Conservation (phyloP, 441 rosid genomes). For the Euphorbia neoarborescens region DNA sequence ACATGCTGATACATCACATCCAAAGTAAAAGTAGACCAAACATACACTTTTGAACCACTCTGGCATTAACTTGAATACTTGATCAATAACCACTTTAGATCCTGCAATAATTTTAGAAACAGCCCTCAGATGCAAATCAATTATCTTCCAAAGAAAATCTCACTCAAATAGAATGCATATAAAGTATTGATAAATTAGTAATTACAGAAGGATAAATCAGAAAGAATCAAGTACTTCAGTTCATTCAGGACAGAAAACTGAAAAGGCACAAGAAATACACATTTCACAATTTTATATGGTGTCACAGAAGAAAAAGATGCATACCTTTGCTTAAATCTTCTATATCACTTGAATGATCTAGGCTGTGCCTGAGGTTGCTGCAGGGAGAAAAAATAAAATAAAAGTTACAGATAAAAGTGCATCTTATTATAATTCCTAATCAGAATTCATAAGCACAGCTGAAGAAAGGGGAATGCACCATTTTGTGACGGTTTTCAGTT, state of each 20-base stretch:
- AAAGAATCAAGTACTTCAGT: slow-evolving; percentile 1
- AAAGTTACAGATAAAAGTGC: slow-evolving; percentile 13
- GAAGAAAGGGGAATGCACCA: background rate
- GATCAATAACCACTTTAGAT: slow-evolving; percentile 49
- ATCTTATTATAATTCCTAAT: slow-evolving; percentile 10
- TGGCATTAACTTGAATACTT: slow-evolving; percentile 54
- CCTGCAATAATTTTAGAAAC: slow-evolving; percentile 38
- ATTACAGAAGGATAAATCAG: slow-evolving; percentile 5
- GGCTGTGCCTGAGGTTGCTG: slow-evolving; percentile 49
- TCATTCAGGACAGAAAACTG: background rate
- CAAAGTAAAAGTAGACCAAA: slow-evolving; percentile 10
- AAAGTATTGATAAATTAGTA: background rate
- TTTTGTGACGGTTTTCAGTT: background rate
- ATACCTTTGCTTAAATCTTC: slow-evolving; percentile 40
- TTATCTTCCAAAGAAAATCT: slow-evolving; percentile 13
- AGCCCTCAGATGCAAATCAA: slow-evolving; percentile 17
- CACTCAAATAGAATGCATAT: background rate
- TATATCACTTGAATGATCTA: slow-evolving; percentile 29
- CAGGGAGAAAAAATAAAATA: slow-evolving; percentile 16
- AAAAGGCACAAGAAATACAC: background rate
- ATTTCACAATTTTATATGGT: slow-evolving; percentile 9
- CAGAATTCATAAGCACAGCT: slow-evolving; percentile 9
- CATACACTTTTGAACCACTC: slow-evolving; percentile 89
- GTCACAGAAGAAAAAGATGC: slow-evolving; percentile 19
- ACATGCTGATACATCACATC: slow-evolving; percentile 13